Evolutionary conservation across 345 rosid genomes (phyloP), one percentile per base, ranked within the genome.

Genomic region (Salix exigua): DNA sequence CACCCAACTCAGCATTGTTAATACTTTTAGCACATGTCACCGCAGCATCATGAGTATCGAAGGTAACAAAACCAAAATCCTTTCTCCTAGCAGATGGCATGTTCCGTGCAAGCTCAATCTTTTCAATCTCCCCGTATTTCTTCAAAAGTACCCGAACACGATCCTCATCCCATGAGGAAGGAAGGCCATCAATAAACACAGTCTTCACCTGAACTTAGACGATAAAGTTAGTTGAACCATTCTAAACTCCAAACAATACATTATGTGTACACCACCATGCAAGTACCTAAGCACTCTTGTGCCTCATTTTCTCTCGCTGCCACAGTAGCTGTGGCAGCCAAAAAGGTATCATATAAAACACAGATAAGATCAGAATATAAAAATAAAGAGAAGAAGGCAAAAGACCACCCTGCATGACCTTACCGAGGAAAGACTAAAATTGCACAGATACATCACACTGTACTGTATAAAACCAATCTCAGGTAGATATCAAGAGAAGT

Each of bases 11-110:
- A 2, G 92, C 84, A 82, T 96, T 96, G 85, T 92, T 96, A 81
- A 96, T 92, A 80, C 91, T 80, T 88, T 96, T 96, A 38, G 97
- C 94, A 88, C 98, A 96, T 21, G 77, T 82, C 75, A 96, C 95
- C 18, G 99, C 98, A 79, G 98, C 91, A 70, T 91, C 99, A 70
- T 93, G 98, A 80, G 89, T 83, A 78, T 92, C 97, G 74, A 96
- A 96, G 42, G 98, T 91, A 76, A 96, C 95, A 86, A 96, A 96
- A 74, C 99, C 99, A 78, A 92, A 96, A 86, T 96, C 98, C 86
- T 88, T 94, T 83, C 99, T 89, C 88, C 87, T 90, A 28, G 98
- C 99, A 80, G 96, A 91, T 76, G 98, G 98, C 99, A 96, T 93
- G 72, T 92, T 96, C 70, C 98, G 88, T 1, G 99, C 97, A 89